Conservation (phyloP, 2,329 filamentous ascomycete species). For the Aureobasidium zeae region DNA sequence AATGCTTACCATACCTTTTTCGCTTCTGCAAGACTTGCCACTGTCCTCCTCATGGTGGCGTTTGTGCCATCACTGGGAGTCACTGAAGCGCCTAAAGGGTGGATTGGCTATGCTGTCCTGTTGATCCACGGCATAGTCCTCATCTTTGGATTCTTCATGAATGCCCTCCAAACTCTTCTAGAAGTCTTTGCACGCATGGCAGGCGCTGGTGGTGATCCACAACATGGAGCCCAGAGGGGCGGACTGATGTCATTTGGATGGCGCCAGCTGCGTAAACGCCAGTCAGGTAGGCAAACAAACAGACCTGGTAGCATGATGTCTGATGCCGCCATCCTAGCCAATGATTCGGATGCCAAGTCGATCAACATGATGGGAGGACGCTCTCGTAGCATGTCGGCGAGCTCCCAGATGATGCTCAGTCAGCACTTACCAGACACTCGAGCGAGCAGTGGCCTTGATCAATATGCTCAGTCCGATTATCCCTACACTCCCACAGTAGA, state of each 20-base stretch:
- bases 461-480: conserved; percentile 44
- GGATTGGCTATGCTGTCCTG: conserved; percentile 90
- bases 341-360: conserved; percentile 56
- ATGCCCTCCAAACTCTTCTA: conserved; percentile 79
- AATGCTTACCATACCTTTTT: conserved; percentile 90
- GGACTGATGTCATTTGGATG: conserved; percentile 66
- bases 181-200: conserved; percentile 77
- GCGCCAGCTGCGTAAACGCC: conserved; percentile 73
- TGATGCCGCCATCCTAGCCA: conserved; percentile 67
- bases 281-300: conserved; percentile 41
- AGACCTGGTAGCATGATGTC: conserved; percentile 70
- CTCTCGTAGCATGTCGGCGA: conserved; percentile 51
- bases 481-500: conserved; percentile 39
- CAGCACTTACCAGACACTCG: conserved; percentile 32
- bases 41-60: conserved; percentile 45
- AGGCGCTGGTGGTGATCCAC: conserved; percentile 66
- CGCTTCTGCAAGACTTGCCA: conserved; percentile 64
- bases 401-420: conserved; percentile 53
- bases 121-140: conserved; percentile 76
- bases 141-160: conserved; percentile 86
- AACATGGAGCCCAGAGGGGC: conserved; percentile 49
- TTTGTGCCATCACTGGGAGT: conserved; percentile 80
- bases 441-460: conserved; percentile 42
- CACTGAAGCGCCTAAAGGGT: conserved; percentile 70
- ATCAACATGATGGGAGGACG: conserved; percentile 45